These are phyloP conservation scores for Fusarium lyarnte DNA, from an alignment of 2,329 filamentous ascomycete species.

Conservation along the genomic window DNA sequence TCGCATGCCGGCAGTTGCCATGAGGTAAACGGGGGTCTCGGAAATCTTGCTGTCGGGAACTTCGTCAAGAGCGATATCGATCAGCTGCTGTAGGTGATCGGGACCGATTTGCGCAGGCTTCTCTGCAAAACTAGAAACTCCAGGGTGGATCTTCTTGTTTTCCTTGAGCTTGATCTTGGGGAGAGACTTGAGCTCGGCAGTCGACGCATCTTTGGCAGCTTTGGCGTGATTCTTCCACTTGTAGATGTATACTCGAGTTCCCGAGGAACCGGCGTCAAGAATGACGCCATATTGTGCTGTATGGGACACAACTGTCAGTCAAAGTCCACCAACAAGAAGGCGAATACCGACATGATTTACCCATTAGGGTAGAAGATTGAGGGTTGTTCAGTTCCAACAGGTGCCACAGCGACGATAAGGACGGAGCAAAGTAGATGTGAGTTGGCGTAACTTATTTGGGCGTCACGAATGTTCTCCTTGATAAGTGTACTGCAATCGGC, in stretches of 20 bases:
- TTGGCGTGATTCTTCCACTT: constrained; percentile 84
- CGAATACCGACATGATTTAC: constrained; percentile 50
- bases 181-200: constrained; percentile 65
- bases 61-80: constrained; percentile 82
- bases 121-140: constrained; percentile 88
- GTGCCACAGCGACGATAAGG: neutral
- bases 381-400: neutral
- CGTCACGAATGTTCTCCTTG: neutral
- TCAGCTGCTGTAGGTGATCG: constrained; percentile 81
- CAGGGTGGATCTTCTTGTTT: constrained; percentile 93
- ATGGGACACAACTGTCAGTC: constrained; percentile 26
- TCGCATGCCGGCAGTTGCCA: constrained; percentile 96
- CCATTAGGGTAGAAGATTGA: constrained; percentile 42
- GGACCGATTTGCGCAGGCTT: constrained; percentile 79
- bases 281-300: constrained; percentile 87
- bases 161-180: constrained; percentile 86
- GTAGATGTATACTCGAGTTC: constrained; percentile 94
- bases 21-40: constrained; percentile 91
- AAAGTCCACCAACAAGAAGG: neutral
- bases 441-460: neutral
- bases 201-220: constrained; percentile 63
- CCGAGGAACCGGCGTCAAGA: constrained; percentile 96
- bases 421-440: neutral
- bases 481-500: neutral
- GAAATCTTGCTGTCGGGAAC: constrained; percentile 80